Base-by-base conservation (phyloP, 805 yeast genomes). In the Hanseniaspora mollemarum region DNA sequence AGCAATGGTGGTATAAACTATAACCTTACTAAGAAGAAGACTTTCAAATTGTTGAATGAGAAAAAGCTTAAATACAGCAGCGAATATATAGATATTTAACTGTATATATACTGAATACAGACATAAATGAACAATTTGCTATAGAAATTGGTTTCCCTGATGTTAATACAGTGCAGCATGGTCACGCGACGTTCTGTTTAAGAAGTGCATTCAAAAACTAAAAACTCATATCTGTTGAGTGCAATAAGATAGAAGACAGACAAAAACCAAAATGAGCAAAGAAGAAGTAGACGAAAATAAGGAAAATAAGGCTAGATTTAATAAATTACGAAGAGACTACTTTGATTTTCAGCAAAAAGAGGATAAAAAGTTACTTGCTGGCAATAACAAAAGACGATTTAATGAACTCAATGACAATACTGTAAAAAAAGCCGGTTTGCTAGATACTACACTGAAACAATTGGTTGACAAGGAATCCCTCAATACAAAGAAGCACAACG, bases 1-100 rank as follows among this genome's bases (percentile, higher is more conserved):
- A 41, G 44, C 33, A 51, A 40, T 22, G 53, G 53, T 44, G 51
- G 45, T 19, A 40, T 48, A 7, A 48, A 48, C 22, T 48, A 48
- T 22, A 48, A 48, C n/a, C 26, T 48, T 21, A 48, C 51, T 10
- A 48, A 48, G 25, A 48, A 48, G 41, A 48, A 48, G 18, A 33
- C 39, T 29, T 37, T 37, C 12, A 48, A 39, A 36, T n/a, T 36
- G 3, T 18, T 48, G n/a, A 32, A 48, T 36, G 51, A 48, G 24
- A 48, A 48, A 36, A 48, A 48, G 35, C 39, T 48, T 44, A 48
- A 40, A 31, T 39, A 22, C 21, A 32, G 31, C 15, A 19, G 39
- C 10, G 51, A 48, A 22, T 48, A 48, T 33, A 40, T 48, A 40
- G 51, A 40, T 4, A 33, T 40, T 10, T 48, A 32, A 26, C 9